A percentile compares a stretch with the other conserved stretches of the same genome.
These are phyloP conservation scores for Xylogone sp. DNA, from an alignment of 2,329 filamentous ascomycete genomes.

Conservation along the genomic window DNA sequence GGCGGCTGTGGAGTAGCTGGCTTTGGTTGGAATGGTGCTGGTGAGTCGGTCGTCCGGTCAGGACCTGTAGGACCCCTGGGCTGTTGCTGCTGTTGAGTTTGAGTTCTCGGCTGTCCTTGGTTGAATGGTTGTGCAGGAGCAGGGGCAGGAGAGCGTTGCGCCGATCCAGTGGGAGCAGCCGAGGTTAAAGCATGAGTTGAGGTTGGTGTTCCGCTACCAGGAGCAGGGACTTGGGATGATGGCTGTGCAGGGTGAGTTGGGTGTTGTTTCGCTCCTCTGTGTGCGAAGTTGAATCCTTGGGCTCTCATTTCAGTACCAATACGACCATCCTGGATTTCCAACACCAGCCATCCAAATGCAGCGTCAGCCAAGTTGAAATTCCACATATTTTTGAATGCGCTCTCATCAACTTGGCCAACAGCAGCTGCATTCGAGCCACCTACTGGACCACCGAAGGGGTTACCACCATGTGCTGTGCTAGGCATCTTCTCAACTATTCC, in stretches of 20 bases:
- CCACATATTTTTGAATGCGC: conserved; percentile 99
- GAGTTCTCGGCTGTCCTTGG: conserved; percentile 21
- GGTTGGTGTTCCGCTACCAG: conserved; percentile 29
- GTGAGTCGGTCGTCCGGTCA: conserved; percentile 25
- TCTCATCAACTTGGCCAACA: conserved; percentile 92
- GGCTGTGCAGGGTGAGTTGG: conserved; percentile 31
- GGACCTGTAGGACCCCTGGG: conserved; percentile 24
- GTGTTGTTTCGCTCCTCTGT: conserved; percentile 80
- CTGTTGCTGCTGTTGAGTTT: conserved; percentile 22
- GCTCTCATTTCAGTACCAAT: conserved; percentile 99
- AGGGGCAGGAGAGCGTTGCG: conserved; percentile 23
- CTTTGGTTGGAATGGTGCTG: conserved; percentile 30
- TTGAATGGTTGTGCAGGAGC: conserved; percentile 20
- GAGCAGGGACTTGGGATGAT: conserved; percentile 30
- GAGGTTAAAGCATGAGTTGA: conserved; percentile 29
- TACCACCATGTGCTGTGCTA: conserved; percentile 87
- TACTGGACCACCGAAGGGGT: conserved; percentile 88
- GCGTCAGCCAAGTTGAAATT: conserved; percentile 99
- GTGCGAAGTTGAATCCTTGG: conserved; percentile 98
- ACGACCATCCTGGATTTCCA: conserved; percentile 91
- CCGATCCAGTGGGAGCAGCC: conserved; percentile 26
- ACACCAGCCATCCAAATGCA: conserved; percentile 90
- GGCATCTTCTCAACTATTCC: conserved; percentile 99
- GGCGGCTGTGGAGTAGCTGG: conserved; percentile 44
- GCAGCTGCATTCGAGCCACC: conserved; percentile 61